Conservation (phyloP, 2,329 filamentous ascomycete species). For the Aspergillus spinulosporus region DNA sequence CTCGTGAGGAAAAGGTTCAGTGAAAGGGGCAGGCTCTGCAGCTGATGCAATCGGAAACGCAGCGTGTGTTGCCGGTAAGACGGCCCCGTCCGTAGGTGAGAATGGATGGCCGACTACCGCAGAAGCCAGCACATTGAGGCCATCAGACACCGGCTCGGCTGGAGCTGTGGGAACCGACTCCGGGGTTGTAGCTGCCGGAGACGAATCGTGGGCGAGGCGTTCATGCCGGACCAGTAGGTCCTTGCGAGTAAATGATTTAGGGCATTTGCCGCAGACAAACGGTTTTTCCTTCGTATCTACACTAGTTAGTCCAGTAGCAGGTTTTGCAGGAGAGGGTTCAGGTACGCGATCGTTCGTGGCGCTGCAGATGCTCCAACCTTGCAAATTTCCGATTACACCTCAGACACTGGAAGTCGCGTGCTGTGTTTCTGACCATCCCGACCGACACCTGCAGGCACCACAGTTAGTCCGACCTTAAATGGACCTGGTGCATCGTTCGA, state of each 20-base stretch:
- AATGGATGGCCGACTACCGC: constrained; percentile 27
- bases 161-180: constrained; percentile 18
- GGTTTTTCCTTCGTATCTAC: constrained; percentile 40
- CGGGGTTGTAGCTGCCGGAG: constrained; percentile 17
- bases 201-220: constrained; percentile 29
- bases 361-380: constrained; percentile 38
- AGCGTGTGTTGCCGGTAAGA: constrained; percentile 15
- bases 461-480: not conserved
- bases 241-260: constrained; percentile 39
- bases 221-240: constrained; percentile 36
- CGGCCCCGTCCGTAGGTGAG: constrained; percentile 4
- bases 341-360: constrained; percentile 38
- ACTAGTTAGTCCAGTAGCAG: constrained; percentile 6
- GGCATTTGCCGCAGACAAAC: constrained; percentile 31
- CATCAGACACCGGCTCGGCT: constrained; percentile 26
- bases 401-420: constrained; percentile 30
- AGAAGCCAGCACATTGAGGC: constrained; percentile 32
- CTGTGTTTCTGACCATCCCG: constrained; percentile 24
- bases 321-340: not conserved
- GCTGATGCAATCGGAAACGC: constrained; percentile 17
- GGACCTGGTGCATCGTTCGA: not conserved
- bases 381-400: constrained; percentile 34
- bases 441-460: not conserved
- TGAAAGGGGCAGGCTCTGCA: constrained; percentile 24
- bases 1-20: constrained; percentile 28